Base-by-base conservation (phyloP, 306 rosid genomes). In the Vachellia pachyceras region DNA sequence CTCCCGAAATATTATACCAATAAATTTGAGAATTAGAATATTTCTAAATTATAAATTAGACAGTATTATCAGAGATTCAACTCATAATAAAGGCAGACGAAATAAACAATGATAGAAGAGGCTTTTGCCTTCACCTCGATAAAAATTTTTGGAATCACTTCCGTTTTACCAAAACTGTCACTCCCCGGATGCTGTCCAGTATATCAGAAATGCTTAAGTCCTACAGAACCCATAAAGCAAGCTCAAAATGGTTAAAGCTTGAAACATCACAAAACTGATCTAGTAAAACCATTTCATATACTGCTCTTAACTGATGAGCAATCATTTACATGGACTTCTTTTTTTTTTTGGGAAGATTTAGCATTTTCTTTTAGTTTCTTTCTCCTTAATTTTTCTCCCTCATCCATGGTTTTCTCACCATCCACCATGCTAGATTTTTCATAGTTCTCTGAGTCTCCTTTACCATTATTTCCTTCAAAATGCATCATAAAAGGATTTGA, bases 401-500 rank as follows among this genome's bases (percentile, higher is more conserved):
- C 86, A 80, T 80, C 85, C 10, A 77, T 52, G 61, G 69, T 87
- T 69, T 88, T 79, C 73, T 68, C 77, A 69, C 52, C 54, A 33
- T 77, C 80, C 6, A 20, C 77, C 65, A 82, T 17, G 57, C 79
- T 54, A 29, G 87, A 61, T 73, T 77, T 87, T 42, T 70, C 85
- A 47, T 83, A 44, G 72, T 76, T 80, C 60, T 84, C 88, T 63
- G 82, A 70, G 63, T 84, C 88, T 78, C 80, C 85, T 61, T 79
- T 81, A 46, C 61, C 70, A 67, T 84, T 84, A 76, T 85, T 82
- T 78, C 86, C 88, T 89, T 94, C 97, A 87, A 87, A 78, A 82
- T 85, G 90, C 81, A 87, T 82, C 54, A 86, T 68, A 77, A 92
- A 91, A 71, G 98, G 98, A 84, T 90, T 92, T 72, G 94, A 87